phyloP scores from a whole-genome alignment of 495 filamentous ascomycete genomes.

The Aspergillus asperescens region DNA sequence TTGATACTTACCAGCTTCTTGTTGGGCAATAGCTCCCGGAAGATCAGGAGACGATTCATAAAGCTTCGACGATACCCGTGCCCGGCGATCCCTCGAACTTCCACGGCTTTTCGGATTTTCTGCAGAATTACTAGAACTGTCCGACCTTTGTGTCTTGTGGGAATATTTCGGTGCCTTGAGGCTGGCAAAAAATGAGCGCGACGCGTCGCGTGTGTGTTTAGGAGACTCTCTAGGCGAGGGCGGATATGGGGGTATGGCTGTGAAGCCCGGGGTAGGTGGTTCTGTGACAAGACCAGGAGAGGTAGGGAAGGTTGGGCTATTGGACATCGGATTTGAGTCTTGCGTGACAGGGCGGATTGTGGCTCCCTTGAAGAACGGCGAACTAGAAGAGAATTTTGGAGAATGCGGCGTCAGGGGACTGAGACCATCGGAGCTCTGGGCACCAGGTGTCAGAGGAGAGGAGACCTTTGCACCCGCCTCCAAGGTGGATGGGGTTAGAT shows the following conservation, averaged over 20 bases:
- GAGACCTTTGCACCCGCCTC: slow-evolving; percentile 31
- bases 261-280: slow-evolving; percentile 43
- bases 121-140: slow-evolving; percentile 35
- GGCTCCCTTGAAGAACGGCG: slow-evolving; percentile 38
- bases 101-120: slow-evolving; percentile 43
- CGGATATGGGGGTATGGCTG: slow-evolving; percentile 51
- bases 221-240: slow-evolving; percentile 44
- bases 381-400: slow-evolving; percentile 39
- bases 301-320: slow-evolving; percentile 30
- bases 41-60: slow-evolving; percentile 44
- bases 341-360: slow-evolving; percentile 44
- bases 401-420: slow-evolving; percentile 43
- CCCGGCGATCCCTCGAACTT: slow-evolving; percentile 39
- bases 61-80: slow-evolving; percentile 27
- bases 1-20: slow-evolving; percentile 30
- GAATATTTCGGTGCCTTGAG: slow-evolving; percentile 53
- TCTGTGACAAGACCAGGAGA: slow-evolving; percentile 29
- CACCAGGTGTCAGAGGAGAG: slow-evolving; percentile 34
- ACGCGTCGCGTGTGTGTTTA: slow-evolving; percentile 49
- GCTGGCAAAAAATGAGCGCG: slow-evolving; percentile 53
- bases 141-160: slow-evolving; percentile 36
- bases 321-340: slow-evolving; percentile 32
- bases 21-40: slow-evolving; percentile 25
- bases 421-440: slow-evolving; percentile 36
- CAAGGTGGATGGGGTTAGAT: slow-evolving; percentile 36